Conservation (phyloP, 2,329 filamentous ascomycete genomes). For the Leptographium galeiforme region DNA sequence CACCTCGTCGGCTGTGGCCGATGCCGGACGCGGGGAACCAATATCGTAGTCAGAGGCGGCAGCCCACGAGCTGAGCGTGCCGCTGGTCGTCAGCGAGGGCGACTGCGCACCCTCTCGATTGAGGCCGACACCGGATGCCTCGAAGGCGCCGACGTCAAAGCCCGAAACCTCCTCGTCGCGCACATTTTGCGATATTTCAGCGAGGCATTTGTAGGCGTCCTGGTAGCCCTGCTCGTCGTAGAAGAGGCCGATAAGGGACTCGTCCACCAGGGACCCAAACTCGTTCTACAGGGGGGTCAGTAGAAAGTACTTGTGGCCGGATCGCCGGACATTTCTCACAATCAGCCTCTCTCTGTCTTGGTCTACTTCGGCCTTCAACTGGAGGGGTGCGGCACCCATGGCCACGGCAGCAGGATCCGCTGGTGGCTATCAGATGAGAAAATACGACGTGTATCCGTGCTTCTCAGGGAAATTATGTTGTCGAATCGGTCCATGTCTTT, state of each 20-base stretch:
- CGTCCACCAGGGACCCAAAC: constrained; percentile 63
- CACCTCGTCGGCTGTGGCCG: not conserved
- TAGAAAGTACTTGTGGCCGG: too few relatives aligned
- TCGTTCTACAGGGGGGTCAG: constrained; percentile 38
- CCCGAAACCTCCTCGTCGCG: constrained; percentile 54
- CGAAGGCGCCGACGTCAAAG: constrained; percentile 65
- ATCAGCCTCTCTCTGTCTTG: constrained; percentile 1
- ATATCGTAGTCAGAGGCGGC: not conserved
- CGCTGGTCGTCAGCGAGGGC: not conserved
- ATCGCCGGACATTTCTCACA: not conserved
- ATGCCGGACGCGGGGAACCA: not conserved
- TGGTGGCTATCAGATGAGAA: not conserved
- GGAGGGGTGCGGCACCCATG: not conserved
- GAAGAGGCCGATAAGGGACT: constrained; percentile 64
- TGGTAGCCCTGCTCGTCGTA: constrained; percentile 54
- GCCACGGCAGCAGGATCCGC: not conserved
- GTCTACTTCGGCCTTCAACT: not conserved
- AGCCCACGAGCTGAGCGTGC: constrained; percentile 2
- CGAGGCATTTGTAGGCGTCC: constrained; percentile 44
- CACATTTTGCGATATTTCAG: constrained; percentile 52
- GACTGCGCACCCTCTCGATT: not conserved
- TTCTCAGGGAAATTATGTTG: not conserved
- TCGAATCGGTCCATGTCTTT: not conserved
- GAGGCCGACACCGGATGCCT: not conserved
- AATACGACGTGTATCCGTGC: not conserved